Conservation (phyloP, 768 basidiomycete species). For the Russula griseocarnosa region DNA sequence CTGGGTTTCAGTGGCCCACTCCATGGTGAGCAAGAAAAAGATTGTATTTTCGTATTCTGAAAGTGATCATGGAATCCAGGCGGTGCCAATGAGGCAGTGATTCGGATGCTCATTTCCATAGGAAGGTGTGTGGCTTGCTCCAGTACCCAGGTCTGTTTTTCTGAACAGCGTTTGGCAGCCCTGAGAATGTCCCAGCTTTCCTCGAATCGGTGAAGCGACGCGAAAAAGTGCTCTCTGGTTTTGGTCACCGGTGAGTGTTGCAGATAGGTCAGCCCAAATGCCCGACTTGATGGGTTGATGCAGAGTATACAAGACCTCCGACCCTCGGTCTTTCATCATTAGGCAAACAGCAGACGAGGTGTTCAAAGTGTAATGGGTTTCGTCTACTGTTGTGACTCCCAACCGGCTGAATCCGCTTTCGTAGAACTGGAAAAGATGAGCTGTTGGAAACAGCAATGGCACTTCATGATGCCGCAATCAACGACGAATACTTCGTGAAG, state of each 20-base stretch:
- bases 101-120: conserved; percentile 88
- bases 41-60: background rate
- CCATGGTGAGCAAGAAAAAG: conserved; percentile 46
- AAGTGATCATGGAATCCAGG: conserved; percentile 39
- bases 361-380: conserved; percentile 69
- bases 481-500: conserved; percentile 84
- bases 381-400: background rate
- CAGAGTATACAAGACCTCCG: conserved; percentile 78
- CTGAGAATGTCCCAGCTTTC: conserved; percentile 80
- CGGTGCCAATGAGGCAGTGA: conserved; percentile 91
- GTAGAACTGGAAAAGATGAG: conserved; percentile 79
- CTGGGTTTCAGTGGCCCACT: conserved; percentile 54
- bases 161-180: conserved; percentile 40
- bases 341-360: conserved; percentile 88
- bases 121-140: conserved; percentile 52
- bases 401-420: conserved; percentile 2
- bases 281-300: background rate
- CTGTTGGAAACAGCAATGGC: conserved; percentile 86
- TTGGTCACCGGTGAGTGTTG: conserved; percentile 69
- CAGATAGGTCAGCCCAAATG: background rate
- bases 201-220: conserved; percentile 83
- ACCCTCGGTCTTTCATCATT: conserved; percentile 88
- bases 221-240: conserved; percentile 85
- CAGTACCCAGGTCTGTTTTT: background rate
- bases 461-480: conserved; percentile 82